A percentile compares a stretch with the other conserved stretches of the same genome.
Conservation (phyloP, 2,329 filamentous ascomycete genomes). For the Colletotrichum sp. region DNA sequence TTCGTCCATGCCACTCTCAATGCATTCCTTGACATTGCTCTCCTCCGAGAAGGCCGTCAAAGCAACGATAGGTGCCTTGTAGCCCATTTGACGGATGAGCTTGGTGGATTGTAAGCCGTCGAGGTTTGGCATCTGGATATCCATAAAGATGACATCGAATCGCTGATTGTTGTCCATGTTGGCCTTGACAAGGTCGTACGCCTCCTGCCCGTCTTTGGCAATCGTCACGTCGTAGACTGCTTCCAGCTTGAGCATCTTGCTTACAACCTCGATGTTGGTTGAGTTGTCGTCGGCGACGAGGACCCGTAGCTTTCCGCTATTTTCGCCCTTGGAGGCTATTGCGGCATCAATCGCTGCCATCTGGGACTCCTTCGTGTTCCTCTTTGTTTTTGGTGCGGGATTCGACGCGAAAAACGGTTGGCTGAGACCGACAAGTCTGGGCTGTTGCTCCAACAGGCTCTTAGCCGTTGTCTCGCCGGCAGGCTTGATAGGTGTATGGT, state of each 20-base stretch:
- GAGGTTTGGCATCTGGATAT: conserved; percentile 93
- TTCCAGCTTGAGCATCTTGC: conserved; percentile 74
- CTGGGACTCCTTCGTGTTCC: conserved; percentile 58
- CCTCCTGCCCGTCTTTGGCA: conserved; percentile 85
- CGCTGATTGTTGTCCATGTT: conserved; percentile 75
- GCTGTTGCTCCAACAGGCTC: conserved; percentile 68
- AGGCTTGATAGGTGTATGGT: conserved; percentile 6
- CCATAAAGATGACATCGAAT: conserved; percentile 95
- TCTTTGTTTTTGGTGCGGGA: conserved; percentile 34
- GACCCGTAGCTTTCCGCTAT: conserved; percentile 72
- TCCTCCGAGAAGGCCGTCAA: conserved; percentile 91
- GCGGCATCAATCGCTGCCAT: conserved; percentile 69
- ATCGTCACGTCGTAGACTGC: conserved; percentile 88
- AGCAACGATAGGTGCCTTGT: conserved; percentile 86
- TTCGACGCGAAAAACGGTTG: conserved; percentile 77
- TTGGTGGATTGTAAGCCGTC: conserved; percentile 88
- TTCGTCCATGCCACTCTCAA: conserved; percentile 91
- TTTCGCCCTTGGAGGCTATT: conserved; percentile 62
- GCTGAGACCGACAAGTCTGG: conserved; percentile 81
- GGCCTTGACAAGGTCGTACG: conserved; percentile 82
- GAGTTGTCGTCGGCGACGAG: conserved; percentile 79
- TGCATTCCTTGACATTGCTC: conserved; percentile 84
- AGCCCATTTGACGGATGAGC: conserved; percentile 85
- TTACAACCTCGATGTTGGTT: conserved; percentile 63
- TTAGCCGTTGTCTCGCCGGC: conserved; percentile 36